phyloP scores from a whole-genome alignment of 257 asterid genomes.

The Solanum gracilifrons region DNA sequence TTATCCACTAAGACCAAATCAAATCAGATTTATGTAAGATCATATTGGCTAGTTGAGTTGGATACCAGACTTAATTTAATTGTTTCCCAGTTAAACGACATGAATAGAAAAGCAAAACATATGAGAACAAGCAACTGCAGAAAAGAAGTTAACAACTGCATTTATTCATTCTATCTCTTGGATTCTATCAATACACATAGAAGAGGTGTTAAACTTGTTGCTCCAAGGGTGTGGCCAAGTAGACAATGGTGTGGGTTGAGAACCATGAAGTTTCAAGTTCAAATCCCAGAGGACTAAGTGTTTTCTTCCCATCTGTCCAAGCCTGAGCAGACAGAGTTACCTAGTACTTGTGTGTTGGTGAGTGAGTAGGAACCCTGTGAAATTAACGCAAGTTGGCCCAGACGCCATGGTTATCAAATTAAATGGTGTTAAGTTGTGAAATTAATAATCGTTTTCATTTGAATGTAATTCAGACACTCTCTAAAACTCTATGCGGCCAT shows the following conservation, averaged over 20 bases:
- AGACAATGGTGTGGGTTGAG: not conserved
- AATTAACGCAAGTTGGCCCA: not conserved
- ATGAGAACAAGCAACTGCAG: not conserved
- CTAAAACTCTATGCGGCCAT: not conserved
- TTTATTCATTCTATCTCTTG: not conserved
- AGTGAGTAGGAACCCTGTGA: not conserved
- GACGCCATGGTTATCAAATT: not conserved
- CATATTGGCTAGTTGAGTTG: not conserved
- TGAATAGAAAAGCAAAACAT: not conserved
- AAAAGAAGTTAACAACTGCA: not conserved
- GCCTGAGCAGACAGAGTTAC: not conserved
- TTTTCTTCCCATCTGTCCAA: not conserved
- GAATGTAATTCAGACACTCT: not conserved
- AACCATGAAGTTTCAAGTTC: not conserved
- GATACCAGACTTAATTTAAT: not conserved
- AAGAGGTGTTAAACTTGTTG: not conserved
- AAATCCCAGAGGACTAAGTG: not conserved
- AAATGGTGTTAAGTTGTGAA: not conserved
- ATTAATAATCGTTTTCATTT: not conserved
- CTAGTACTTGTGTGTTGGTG: not conserved
- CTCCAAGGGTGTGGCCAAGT: not conserved
- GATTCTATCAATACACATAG: not conserved
- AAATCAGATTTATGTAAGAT: not conserved
- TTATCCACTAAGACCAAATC: not conserved
- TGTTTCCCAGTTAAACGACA: not conserved